Conservation (phyloP, 441 rosid genomes). For the Omphalea diandra region DNA sequence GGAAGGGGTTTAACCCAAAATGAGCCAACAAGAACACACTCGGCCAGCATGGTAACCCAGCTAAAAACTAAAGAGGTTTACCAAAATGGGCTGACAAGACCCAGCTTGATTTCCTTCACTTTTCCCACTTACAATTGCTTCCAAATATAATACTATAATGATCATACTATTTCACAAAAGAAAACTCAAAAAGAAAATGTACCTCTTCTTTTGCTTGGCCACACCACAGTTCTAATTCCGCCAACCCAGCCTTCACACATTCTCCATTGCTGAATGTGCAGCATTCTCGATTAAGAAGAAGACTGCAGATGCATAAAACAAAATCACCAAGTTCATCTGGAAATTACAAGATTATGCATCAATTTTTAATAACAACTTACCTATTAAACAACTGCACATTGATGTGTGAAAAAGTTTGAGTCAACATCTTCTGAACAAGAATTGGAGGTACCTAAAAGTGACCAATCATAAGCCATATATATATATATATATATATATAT, state of each 20-base stretch:
- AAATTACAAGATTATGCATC: background rate
- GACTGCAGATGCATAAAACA: slow-evolving; percentile 46
- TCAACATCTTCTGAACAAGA: slow-evolving; percentile 34
- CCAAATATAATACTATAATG: background rate
- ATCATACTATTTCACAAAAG: background rate
- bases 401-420: slow-evolving; percentile 38
- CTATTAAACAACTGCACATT: slow-evolving; percentile 46
- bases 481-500: no score
- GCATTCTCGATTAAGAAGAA: slow-evolving; percentile 80
- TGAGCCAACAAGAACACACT: background rate
- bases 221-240: slow-evolving; percentile 88
- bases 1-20: background rate
- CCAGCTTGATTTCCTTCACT: background rate
- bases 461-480: slow-evolving; percentile 4
- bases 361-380: slow-evolving; percentile 18
- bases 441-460: slow-evolving; percentile 36
- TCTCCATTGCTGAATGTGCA: slow-evolving; percentile 91
- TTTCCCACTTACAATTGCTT: background rate
- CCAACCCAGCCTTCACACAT: slow-evolving; percentile 84
- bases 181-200: slow-evolving; percentile 8
- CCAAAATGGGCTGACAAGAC: background rate
- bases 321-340: background rate
- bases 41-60: background rate
- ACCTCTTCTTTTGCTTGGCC: slow-evolving; percentile 72
- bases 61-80: background rate